Percentiles rank a stretch among this genome's conserved stretches.
These are phyloP conservation scores for Phytophthora rubi DNA, from an alignment of 352 stramenopile genomes.

Conservation along the genomic window DNA sequence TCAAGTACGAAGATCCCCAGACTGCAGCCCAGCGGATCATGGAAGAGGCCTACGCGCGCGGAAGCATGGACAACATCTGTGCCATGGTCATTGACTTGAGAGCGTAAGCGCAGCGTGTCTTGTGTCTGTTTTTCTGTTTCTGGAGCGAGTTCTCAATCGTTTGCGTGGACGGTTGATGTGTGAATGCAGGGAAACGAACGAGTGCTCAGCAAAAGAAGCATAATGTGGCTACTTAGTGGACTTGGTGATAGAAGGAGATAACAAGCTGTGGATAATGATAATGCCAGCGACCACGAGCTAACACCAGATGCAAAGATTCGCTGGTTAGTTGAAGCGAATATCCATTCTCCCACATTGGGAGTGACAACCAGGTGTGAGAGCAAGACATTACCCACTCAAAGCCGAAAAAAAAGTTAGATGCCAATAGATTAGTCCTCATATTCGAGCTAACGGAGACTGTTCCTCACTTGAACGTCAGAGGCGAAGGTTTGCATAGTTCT, in stretches of 20 bases:
- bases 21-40: conserved; percentile 80
- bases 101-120: conserved; percentile 46
- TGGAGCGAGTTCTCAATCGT: not conserved
- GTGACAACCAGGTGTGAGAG: not conserved
- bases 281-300: conserved; percentile 9
- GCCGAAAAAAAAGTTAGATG: not conserved
- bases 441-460: conserved; percentile 12
- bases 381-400: not conserved
- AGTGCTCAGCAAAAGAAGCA: conserved; percentile 48
- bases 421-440: conserved; percentile 31
- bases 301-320: conserved; percentile 13
- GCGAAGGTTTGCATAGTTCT: conserved; percentile 58
- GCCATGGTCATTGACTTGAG: conserved; percentile 91
- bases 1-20: conserved; percentile 75
- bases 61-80: conserved; percentile 92
- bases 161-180: not conserved
- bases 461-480: conserved; percentile 57
- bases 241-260: conserved; percentile 33
- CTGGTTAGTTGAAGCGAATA: not conserved
- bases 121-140: not conserved
- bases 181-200: conserved; percentile 54
- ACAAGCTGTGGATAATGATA: conserved; percentile 26
- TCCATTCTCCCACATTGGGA: not conserved
- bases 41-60: conserved; percentile 83
- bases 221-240: conserved; percentile 25